Base-by-base conservation (phyloP, 2,329 filamentous ascomycete species). In the Aspergillus awamori region DNA sequence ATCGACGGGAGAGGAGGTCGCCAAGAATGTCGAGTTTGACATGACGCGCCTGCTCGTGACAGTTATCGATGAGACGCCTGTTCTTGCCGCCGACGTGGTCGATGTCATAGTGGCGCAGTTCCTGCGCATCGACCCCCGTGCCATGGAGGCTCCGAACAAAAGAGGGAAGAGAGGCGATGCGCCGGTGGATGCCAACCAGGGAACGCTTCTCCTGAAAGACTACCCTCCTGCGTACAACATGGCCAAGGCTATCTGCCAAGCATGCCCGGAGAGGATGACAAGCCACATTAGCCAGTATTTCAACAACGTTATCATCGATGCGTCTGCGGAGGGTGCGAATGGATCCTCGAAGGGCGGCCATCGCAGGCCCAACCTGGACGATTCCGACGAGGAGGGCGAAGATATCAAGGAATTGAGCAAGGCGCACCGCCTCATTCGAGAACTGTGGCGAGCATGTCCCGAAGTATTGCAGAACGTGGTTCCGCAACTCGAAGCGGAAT, bases 81-180 rank as follows among this genome's bases (percentile, higher is more conserved):
- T 86, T 39, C 83, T 99, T 17, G 91, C 93, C 0, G 83, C 89
- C 6, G 88, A 92, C 61, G 92, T 97, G 2, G 87, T 97, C 20
- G 94, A 99, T 74, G 88, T 94, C 30, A 93, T 99, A 68, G 91
- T 99, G 73, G 94, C 94, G 7, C 96, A 99, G 75, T 99, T 99
- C 71, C 82, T 99, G 58, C 88, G 95, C 68, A 93, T 93, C 2
- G 92, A 93, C 54, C 90, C 92, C 0, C 87, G 82, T 60, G 79
- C 81, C 22, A 67, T 84, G 51, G 76, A 71, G 54, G 68, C 70
- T 61, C 81, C 87, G 47, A 83, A 81, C 63, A 88, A 85, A 71
- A 84, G 82, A 66, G 88, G 86, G 70, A 80, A 77, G 54, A 78
- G 81, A 64, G 77, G 81, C 58, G 77, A 84, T 67, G 70, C 79